Base-by-base conservation (phyloP, 768 basidiomycete genomes). In the Tulasnella sp. region DNA sequence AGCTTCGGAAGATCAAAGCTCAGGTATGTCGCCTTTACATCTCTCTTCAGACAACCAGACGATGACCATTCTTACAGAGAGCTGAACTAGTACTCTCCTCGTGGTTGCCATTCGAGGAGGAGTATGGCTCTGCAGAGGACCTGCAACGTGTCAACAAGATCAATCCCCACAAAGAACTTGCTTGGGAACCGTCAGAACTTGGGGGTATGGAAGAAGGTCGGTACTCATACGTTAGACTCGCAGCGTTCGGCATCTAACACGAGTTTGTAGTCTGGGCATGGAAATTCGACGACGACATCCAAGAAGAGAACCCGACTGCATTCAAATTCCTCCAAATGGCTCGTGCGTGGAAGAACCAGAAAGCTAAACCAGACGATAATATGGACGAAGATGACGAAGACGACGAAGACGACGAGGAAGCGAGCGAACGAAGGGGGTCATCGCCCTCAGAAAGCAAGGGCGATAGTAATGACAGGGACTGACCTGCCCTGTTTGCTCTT, bases 321-420 rank as follows among this genome's bases (percentile, higher is more conserved):
- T 94, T 92, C 83, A 94, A 92, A 65, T 92, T 98, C 75, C 73
- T 97, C 67, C 85, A 93, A 67, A 89, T 86, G 76, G 94, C 94
- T 0, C 91, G 93, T 66, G 84, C 83, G 0, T 97, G 93, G 93
- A 84, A 83, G 64, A 74, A 71, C 53, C 65, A 78, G 1, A 75
- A 79, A 52, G 74, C 69, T 3, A 73, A 72, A 63, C 73, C 71
- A 53, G 64, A 64, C 17, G 69, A 66, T 29, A 68, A 63, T 41
- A 59, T 59, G 40, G 54, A 61, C 23, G 57, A 61, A 36, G 37
- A 51, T 17, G 39, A 49, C 6, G 59, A 40, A 0, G 35, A 31
- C n/a, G 42, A 62, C 9, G 65, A 68, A 23, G 71, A 70, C 21
- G 74, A 73, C 40, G 69, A 63, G 9, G 79, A 39, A n/a, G n/a